Evolutionary conservation across 331 rosid species (phyloP), one percentile per base, ranked within the genome.

Genomic region (Pyrus hybrid): DNA sequence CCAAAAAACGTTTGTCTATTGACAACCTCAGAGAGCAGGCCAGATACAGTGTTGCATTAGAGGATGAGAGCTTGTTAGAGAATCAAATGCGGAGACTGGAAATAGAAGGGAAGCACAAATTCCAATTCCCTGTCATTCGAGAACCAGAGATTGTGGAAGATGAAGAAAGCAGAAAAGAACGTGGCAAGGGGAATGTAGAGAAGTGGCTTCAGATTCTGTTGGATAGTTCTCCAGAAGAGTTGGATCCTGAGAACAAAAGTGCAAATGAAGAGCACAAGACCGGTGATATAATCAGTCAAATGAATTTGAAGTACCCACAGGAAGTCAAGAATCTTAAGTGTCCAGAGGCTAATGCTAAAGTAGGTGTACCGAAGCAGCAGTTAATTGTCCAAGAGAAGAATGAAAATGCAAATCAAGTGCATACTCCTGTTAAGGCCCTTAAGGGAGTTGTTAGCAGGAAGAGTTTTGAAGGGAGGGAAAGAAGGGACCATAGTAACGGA

Each of bases 151-250:
- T 60, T 8, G 93, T 88, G 83, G 97, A 95, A 83, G 93, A 95
- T 73, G 97, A 92, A 66, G 93, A 95, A 58, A 86, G 79, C 70
- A 87, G 93, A 76, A 78, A 87, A 77, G 82, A 69, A 64, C 93
- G 99, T 5, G 99, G 99, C 53, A 92, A 89, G 86, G 99, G 97
- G 70, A 95, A 95, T 73, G 83, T 95, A 21, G 99, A 95, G 76
- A 95, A 90, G 76, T 95, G 99, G 99, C 97, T 95, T 65, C 90
- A 92, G 76, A 80, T 91, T 82, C 93, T 95, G 82, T 81, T 95
- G 65, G 97, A 89, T 67, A 81, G 82, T 72, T 76, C 79, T 74
- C 88, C 80, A 66, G 91, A 80, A 56, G 77, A 71, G 63, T 47
- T 37, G 45, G 82, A 77, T 45, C 71, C 81, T 66, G 79, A 74